Evolutionary conservation across 1,284 basidiomycete genomes (phyloP).

Genomic region (Moniliella sp.): DNA sequence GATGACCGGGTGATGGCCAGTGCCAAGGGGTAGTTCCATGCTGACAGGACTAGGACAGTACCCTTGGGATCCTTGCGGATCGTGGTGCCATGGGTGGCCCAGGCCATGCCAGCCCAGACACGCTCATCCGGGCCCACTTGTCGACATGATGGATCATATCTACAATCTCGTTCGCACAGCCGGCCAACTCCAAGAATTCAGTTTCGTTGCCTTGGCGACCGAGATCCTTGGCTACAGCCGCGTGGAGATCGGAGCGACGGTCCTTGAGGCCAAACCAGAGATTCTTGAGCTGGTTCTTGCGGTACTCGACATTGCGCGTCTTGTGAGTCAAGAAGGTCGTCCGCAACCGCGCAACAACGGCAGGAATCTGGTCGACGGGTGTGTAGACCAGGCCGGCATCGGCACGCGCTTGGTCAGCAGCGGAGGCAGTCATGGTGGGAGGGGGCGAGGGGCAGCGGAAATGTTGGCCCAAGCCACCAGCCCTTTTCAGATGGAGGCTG

Average conservation of each 20-base stretch:
- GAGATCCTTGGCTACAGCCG: slow-evolving; percentile 42
- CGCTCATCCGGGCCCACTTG: slow-evolving; percentile 30
- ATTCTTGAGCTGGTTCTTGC: slow-evolving; percentile 46
- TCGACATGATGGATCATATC: slow-evolving; percentile 47
- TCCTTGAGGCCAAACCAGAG: slow-evolving; percentile 46
- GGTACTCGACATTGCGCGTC: slow-evolving; percentile 42
- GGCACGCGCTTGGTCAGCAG: background rate
- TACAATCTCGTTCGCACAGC: slow-evolving; percentile 41
- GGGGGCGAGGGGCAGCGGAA: too few relatives aligned
- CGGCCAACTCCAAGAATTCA: slow-evolving; percentile 27
- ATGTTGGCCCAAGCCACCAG: too few relatives aligned
- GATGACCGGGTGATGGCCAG: slow-evolving; percentile 33
- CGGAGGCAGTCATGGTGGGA: background rate
- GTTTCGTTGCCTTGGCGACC: slow-evolving; percentile 37
- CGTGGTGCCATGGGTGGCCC: slow-evolving; percentile 25
- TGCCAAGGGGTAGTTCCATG: slow-evolving; percentile 28
- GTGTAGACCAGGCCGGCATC: background rate
- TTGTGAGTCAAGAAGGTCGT: slow-evolving; percentile 40
- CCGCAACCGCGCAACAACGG: slow-evolving; percentile 38
- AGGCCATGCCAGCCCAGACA: slow-evolving; percentile 24
- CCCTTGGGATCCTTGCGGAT: slow-evolving; percentile 35
- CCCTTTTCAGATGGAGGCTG: too few relatives aligned
- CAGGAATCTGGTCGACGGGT: background rate
- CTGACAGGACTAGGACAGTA: slow-evolving; percentile 37
- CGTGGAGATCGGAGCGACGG: slow-evolving; percentile 40